Base-by-base conservation (phyloP, 257 asterid species). In the Vinca minor region DNA sequence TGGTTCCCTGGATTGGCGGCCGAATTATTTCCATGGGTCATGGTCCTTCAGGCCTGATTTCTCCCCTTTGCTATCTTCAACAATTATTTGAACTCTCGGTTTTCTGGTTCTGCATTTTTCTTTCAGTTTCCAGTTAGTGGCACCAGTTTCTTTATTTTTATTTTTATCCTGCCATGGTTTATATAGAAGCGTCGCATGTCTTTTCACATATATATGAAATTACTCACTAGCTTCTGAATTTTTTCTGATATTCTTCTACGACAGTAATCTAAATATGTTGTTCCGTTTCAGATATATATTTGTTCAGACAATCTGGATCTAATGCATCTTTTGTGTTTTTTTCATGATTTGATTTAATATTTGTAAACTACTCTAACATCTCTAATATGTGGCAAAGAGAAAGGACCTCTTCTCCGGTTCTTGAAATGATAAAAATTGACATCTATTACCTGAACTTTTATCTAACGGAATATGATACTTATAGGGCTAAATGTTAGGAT, bases 1-100 rank as follows among this genome's bases (percentile, higher is more conserved):
- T 89, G 48, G 97, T 93, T 34, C 96, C 98, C 14, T 82, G 95
- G 98, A 80, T 85, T 79, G 98, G 96, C 49, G 98, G 97, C 76
- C 87, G 98, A 84, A 77, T 89, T 63, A 81, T 93, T 82, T 82
- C 95, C 29, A 89, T 93, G 98, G 83, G 84, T 73, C 97, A 93
- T 80, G 71, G 86, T 69, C 97, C 97, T 62, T 82, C 97, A 54
- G 88, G 98, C 85, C 38, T 5, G 21, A 28, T 29, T 31, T 17
- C 8, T 20, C 12, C 13, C 41, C 21, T 54, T 31, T 7, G 14
- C 61, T 55, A 31, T 50, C 17, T 25, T 50, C 18, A 50, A 21
- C 11, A 50, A 50, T 1, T 31, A 14, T 55, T 44, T 31, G 25
- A 29, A 15, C 4, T 15, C 39, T 15, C 9, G 14, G 31, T 56